These are phyloP conservation scores for Nyctanthes arbortristis DNA, from an alignment of 257 asterid species.

Conservation along the genomic window DNA sequence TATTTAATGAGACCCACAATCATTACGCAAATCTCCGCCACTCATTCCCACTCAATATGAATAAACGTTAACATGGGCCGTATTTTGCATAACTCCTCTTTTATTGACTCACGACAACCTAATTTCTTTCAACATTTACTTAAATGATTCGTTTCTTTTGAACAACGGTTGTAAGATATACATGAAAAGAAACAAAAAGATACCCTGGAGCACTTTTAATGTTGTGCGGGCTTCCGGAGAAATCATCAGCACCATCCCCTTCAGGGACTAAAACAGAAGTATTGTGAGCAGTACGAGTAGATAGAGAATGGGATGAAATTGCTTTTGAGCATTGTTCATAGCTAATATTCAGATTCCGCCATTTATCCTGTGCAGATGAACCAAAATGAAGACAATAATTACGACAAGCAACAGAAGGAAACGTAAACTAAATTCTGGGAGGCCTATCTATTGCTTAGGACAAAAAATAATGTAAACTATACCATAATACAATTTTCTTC, in stretches of 20 bases:
- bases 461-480: not conserved
- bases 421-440: not conserved
- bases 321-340: conserved; percentile 35
- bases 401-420: conserved; percentile 7
- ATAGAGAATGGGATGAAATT: conserved; percentile 16
- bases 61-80: not conserved
- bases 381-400: conserved; percentile 20
- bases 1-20: too few species aligned
- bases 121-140: not conserved
- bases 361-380: conserved; percentile 53
- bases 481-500: not conserved
- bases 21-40: too few species aligned
- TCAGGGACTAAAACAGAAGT: conserved; percentile 19
- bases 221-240: conserved; percentile 28
- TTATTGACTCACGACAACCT: not conserved
- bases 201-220: conserved; percentile 27
- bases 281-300: conserved; percentile 19
- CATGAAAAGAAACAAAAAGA: conserved; percentile 17
- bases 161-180: not conserved
- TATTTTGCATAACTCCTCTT: not conserved
- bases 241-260: conserved; percentile 26
- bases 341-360: conserved; percentile 51
- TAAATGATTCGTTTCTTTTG: not conserved
- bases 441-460: not conserved
- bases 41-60: not conserved